Conservation (phyloP, 805 yeast genomes). For the Ogataea paraovalis region DNA sequence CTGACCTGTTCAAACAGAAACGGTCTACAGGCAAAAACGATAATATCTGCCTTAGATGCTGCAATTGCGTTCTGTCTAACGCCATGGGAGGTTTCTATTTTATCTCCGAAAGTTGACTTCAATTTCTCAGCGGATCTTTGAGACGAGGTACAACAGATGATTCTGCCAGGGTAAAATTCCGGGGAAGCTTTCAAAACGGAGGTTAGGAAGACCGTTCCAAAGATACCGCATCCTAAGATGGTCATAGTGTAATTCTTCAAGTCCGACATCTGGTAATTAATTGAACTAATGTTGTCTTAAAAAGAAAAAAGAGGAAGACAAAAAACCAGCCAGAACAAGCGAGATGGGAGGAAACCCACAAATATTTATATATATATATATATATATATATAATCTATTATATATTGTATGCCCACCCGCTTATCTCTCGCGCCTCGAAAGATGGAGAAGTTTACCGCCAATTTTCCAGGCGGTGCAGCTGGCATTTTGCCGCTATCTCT, state of each 20-base stretch:
- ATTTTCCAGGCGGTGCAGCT: too few species aligned
- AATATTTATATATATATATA: too few species aligned
- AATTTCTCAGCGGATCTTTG: slow-evolving; percentile 48
- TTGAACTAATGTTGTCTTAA: not conserved
- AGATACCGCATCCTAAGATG: slow-evolving; percentile 89
- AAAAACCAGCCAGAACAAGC: too few species aligned
- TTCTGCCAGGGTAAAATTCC: slow-evolving; percentile 59
- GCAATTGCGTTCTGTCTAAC: slow-evolving; percentile 50
- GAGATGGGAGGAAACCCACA: too few species aligned
- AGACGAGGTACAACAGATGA: slow-evolving; percentile 74
- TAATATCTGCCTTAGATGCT: slow-evolving; percentile 58
- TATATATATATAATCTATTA: too few species aligned
- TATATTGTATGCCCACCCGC: too few species aligned
- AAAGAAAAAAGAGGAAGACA: too few species aligned
- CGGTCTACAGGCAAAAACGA: slow-evolving; percentile 91
- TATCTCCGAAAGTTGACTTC: slow-evolving; percentile 42
- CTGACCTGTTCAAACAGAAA: slow-evolving; percentile 61
- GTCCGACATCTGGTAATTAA: not conserved
- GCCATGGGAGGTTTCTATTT: slow-evolving; percentile 50
- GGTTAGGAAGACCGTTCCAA: slow-evolving; percentile 89
- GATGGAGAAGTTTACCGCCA: too few species aligned
- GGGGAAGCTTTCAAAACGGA: slow-evolving; percentile 59
- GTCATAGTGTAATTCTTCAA: slow-evolving; percentile 39
- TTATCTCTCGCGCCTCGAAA: too few species aligned
- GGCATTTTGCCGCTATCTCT: too few species aligned